Conservation (phyloP, 164 flowering plant species). For the Tetrastigma voinierianum region DNA sequence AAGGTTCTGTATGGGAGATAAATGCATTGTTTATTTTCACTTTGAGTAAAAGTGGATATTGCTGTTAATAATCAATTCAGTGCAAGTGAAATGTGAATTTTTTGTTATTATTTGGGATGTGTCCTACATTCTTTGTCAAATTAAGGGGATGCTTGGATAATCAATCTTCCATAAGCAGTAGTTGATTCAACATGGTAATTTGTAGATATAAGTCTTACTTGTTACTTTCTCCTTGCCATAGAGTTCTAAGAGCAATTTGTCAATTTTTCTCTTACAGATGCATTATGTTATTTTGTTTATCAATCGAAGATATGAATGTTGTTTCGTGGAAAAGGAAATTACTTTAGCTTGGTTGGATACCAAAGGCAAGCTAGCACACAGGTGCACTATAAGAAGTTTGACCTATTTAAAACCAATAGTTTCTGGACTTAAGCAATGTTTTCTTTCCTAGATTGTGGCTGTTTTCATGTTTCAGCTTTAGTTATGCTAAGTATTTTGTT, state of each 20-base stretch:
- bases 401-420: neutral
- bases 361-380: conserved; percentile 89
- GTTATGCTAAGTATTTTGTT: no score
- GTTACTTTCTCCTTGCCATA: neutral
- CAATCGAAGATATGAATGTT: conserved; percentile 91
- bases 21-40: no score
- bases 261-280: conserved; percentile 48
- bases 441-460: neutral
- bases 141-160: no score
- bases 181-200: no score
- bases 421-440: neutral
- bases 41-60: no score
- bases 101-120: no score
- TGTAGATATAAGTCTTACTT: neutral
- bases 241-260: neutral
- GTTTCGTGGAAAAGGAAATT: conserved; percentile 75
- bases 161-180: no score
- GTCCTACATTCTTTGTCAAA: no score
- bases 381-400: conserved; percentile 39
- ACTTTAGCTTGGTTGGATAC: conserved; percentile 80
- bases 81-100: no score
- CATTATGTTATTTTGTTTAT: conserved; percentile 88
- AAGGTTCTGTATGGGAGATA: no score
- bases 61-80: no score
- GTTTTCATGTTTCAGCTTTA: neutral